A percentile compares a stretch with the other conserved stretches of the same genome.
These are phyloP conservation scores for Ogataea pini DNA, from an alignment of 805 yeast species.

Conservation along the genomic window DNA sequence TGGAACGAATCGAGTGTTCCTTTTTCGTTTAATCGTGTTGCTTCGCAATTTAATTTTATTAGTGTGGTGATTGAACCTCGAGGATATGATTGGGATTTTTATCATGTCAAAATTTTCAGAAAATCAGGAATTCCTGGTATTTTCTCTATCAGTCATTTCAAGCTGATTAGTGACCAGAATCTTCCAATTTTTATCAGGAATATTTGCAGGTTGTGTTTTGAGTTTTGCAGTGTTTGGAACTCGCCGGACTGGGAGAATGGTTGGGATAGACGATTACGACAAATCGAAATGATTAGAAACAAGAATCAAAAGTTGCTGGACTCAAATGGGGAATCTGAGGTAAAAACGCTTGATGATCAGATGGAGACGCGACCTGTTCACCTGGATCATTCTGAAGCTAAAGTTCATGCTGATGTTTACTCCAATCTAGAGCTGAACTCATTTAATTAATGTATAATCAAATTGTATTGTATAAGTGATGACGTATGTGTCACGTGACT, in stretches of 20 bases:
- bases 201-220: conserved; percentile 62
- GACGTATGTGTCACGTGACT: background rate
- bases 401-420: conserved; percentile 20
- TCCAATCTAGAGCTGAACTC: conserved; percentile 35
- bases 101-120: conserved; percentile 63
- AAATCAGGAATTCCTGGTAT: conserved; percentile 74
- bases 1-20: conserved; percentile 73
- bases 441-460: conserved; percentile 12
- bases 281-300: conserved; percentile 38
- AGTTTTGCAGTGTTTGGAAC: conserved; percentile 78
- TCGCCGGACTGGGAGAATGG: conserved; percentile 56
- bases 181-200: conserved; percentile 68
- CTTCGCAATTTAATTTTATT: conserved; percentile 80
- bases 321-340: background rate
- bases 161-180: conserved; percentile 60
- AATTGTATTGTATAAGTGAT: background rate
- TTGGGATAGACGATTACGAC: conserved; percentile 69
- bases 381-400: background rate
- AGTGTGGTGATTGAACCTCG: conserved; percentile 73
- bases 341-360: background rate
- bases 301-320: conserved; percentile 15
- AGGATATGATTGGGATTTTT: conserved; percentile 35
- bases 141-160: conserved; percentile 74
- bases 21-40: conserved; percentile 62
- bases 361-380: background rate